A percentile compares a stretch with the other conserved stretches of the same genome.
Conservation (phyloP, 441 rosid genomes). For the Erysimum cheiri region DNA sequence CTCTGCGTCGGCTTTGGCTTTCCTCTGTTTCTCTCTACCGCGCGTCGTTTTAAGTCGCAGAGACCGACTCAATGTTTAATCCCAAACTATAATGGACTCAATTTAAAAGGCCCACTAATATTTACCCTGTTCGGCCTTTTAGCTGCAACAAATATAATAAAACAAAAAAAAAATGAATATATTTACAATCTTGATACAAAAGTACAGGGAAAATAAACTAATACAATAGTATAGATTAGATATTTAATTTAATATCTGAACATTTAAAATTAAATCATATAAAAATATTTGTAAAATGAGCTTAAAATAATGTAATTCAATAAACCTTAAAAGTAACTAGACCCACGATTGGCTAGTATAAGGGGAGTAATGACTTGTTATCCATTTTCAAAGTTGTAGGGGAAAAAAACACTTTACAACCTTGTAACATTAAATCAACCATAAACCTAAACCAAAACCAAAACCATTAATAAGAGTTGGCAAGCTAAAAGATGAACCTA, state of each 20-base stretch:
- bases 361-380: no score
- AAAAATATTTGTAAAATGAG: no score
- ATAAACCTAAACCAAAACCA: neutral
- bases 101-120: neutral
- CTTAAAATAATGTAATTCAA: no score
- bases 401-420: neutral
- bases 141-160: no score
- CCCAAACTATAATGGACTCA: neutral
- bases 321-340: no score
- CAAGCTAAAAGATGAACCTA: neutral
- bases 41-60: constrained; percentile 8
- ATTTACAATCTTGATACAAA: neutral
- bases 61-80: neutral
- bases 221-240: no score
- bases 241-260: no score
- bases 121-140: no score
- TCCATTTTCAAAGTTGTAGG: neutral
- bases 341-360: no score
- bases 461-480: neutral
- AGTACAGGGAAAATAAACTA: no score
- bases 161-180: no score
- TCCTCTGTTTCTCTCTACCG: constrained; percentile 11
- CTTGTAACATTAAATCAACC: neutral
- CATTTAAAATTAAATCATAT: no score
- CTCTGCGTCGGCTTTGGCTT: constrained; percentile 20